Base-by-base conservation (phyloP, 371 early-diverging fungal species). In the Furculomyces boomerangus region DNA sequence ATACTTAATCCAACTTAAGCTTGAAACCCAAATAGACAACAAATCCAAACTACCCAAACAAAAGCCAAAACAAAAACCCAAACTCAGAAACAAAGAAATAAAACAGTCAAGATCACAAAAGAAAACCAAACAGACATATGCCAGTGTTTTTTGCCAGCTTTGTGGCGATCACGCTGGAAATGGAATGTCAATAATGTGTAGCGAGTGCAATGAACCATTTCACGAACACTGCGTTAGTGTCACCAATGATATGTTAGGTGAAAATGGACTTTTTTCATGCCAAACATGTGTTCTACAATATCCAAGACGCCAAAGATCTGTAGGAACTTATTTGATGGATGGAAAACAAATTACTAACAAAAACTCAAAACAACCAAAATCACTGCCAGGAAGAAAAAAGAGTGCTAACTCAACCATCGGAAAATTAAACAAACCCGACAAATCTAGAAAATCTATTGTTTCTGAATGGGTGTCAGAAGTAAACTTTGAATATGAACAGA, bases 301-400 rank as follows among this genome's bases (percentile, higher is more conserved):
- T 41, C 64, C 63, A 2, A 56, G 57, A 31, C 56, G 45, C 13
- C 40, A 45, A 27, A 62, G 65, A 45, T 20, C 48, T n/a, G 50
- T 59, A 10, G 63, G 63, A 25, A 65, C 65, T 29, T 57, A 57
- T 51, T 51, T 63, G 30, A 63, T 59, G 47, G 53, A 37, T 10
- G 57, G 65, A 18, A 39, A 47, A 30, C 39, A 35, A 30, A 37
- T 59, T 14, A 49, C 50, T 0, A 29, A 29, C 10, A 35, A n/a
- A 16, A 30, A 37, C 5, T 31, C 43, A 16, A 8, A 45, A 10
- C 10, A 43, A 43, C 5, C 32, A 35, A 53, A 32, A 30, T 14
- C 37, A 29, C 8, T 39, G 25, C 22, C 30, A 35, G 29, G 20
- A 41, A 8, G 43, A 29, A 14, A 18, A 44, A 3, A 52, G 30